These are phyloP conservation scores for Chalciporus pseudorubinellus DNA, from an alignment of 768 basidiomycete genomes.

Conservation along the genomic window DNA sequence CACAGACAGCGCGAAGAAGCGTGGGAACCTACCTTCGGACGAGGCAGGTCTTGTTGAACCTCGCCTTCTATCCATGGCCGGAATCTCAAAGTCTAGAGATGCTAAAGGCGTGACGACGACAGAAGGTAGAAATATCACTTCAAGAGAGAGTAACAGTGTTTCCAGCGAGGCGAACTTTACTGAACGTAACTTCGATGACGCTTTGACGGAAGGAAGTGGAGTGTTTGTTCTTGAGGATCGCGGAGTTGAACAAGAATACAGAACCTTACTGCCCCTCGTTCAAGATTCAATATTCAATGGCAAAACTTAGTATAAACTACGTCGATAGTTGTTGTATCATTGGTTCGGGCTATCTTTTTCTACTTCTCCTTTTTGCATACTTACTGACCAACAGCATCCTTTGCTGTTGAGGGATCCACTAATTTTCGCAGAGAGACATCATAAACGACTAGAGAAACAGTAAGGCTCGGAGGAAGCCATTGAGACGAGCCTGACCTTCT, in stretches of 20 bases:
- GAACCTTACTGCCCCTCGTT: too few species aligned
- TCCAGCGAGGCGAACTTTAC: background rate
- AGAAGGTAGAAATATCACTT: conserved; percentile 5
- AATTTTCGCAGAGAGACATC: conserved; percentile 79
- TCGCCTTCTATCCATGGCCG: conserved; percentile 67
- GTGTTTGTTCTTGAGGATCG: conserved; percentile 15
- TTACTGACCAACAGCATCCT: background rate
- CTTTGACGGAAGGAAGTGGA: background rate
- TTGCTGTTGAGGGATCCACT: conserved; percentile 27
- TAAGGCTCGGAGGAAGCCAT: background rate
- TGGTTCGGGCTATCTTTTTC: background rate
- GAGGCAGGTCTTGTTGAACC: conserved; percentile 63
- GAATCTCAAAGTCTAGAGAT: background rate
- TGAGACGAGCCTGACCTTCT: conserved; percentile 55
- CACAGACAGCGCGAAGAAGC: conserved; percentile 11
- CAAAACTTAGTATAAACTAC: background rate
- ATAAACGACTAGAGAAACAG: conserved; percentile 61
- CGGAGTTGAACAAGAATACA: conserved; percentile 24
- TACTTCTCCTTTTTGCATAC: background rate
- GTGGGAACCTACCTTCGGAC: conserved; percentile 62
- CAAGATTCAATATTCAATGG: background rate
- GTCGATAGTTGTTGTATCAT: background rate
- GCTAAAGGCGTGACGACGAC: background rate
- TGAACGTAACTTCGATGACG: conserved; percentile 4
- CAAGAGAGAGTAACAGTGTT: conserved; percentile 4